Conservation (phyloP, 345 rosid genomes). For the Rhizophora mangle region DNA sequence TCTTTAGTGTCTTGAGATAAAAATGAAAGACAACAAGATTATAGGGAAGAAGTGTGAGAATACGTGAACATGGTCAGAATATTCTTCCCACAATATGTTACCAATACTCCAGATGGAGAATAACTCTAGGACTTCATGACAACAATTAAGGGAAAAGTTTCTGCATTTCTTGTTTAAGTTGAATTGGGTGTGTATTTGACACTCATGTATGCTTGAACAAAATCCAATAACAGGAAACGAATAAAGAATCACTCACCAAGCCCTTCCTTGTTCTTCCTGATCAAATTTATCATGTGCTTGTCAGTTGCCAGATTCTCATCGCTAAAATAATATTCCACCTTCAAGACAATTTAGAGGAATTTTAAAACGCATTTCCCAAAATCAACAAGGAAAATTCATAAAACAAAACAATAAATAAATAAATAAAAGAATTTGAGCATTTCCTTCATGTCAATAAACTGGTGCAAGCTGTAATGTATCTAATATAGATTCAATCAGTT, state of each 20-base stretch:
- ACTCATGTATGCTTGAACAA: neutral
- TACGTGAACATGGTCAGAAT: no score
- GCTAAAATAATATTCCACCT: conserved; percentile 94
- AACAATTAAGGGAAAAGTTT: no score
- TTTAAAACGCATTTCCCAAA: neutral
- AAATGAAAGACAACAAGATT: no score
- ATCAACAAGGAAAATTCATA: neutral
- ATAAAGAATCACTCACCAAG: conserved; percentile 49
- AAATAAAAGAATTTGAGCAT: neutral
- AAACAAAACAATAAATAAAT: neutral
- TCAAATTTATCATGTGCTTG: conserved; percentile 58
- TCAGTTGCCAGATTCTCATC: conserved; percentile 84
- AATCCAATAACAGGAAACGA: neutral
- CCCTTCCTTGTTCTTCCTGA: conserved; percentile 75
- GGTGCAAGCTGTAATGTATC: no score
- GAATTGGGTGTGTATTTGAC: neutral
- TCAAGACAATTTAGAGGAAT: conserved; percentile 12
- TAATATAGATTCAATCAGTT: no score
- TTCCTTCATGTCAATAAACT: no score
- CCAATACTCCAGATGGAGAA: no score
- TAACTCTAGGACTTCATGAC: no score
- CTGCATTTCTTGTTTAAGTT: no score
- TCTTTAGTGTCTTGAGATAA: no score
- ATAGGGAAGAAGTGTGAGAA: no score
- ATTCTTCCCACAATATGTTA: no score